phyloP scores from a whole-genome alignment of 768 basidiomycete species.

The Rhodotorula kratochvilovae region DNA sequence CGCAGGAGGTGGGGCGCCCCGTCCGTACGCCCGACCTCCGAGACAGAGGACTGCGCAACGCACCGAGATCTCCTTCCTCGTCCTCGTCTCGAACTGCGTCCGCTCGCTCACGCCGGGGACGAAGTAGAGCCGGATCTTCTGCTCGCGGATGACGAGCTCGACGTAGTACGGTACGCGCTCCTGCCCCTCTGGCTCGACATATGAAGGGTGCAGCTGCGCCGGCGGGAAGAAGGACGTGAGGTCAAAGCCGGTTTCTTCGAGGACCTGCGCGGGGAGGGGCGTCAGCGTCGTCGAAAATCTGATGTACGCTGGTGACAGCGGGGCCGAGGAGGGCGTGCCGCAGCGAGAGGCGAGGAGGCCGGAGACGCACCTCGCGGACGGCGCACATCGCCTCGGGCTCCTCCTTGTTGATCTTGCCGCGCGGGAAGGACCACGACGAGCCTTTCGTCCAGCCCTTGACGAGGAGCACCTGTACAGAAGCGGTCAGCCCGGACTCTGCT shows the following conservation, averaged over 20 bases:
- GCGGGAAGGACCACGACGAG: constrained; percentile 98
- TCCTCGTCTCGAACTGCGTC: constrained; percentile 83
- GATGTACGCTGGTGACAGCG: no score
- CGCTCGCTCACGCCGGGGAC: constrained; percentile 82
- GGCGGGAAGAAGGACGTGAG: constrained; percentile 46
- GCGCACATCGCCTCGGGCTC: constrained; percentile 81
- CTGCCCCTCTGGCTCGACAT: constrained; percentile 46
- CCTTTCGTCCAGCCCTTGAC: constrained; percentile 98
- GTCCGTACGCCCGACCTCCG: neutral
- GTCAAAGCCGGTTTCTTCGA: constrained; percentile 96
- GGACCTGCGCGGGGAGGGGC: constrained; percentile 58
- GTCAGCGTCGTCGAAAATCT: no score
- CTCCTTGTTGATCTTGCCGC: constrained; percentile 97
- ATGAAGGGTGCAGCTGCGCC: constrained; percentile 45
- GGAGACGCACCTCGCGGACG: constrained; percentile 69
- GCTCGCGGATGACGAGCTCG: constrained; percentile 80
- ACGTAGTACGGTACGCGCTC: constrained; percentile 63
- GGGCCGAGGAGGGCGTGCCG: neutral
- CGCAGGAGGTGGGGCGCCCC: no score
- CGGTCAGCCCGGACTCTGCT: neutral
- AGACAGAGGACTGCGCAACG: neutral
- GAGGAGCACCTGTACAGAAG: constrained; percentile 67
- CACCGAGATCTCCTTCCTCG: constrained; percentile 79
- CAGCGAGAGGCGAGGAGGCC: neutral
- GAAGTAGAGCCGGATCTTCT: constrained; percentile 84